Evolutionary conservation across 352 stramenopile species (phyloP).

Genomic region (Globisporangium yorkense): DNA sequence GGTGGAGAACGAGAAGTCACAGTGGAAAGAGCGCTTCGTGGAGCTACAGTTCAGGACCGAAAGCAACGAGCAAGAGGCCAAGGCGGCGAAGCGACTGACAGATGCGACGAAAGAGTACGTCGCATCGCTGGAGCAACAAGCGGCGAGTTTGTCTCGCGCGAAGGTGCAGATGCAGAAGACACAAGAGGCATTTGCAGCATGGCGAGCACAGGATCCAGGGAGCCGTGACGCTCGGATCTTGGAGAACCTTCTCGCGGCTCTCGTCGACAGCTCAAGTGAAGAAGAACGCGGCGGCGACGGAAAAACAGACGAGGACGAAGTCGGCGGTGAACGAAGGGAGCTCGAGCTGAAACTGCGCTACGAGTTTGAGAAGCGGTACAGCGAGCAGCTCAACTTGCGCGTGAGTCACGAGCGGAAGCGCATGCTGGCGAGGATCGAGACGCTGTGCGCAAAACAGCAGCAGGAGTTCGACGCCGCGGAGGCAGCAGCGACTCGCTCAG

Average conservation of each 20-base stretch:
- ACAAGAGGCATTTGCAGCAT: constrained; percentile 3
- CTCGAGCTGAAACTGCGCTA: constrained; percentile 30
- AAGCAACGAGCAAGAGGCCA: constrained; percentile 23
- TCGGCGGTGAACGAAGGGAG: constrained; percentile 8
- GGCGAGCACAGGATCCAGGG: neutral
- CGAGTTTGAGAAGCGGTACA: constrained; percentile 46
- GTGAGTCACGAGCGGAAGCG: constrained; percentile 51
- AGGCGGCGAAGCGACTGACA: constrained; percentile 27
- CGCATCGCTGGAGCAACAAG: constrained; percentile 16
- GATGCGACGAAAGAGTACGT: constrained; percentile 23
- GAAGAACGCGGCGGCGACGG: neutral
- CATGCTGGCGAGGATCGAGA: constrained; percentile 44
- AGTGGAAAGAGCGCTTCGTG: constrained; percentile 33
- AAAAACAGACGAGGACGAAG: neutral
- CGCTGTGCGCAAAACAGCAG: constrained; percentile 21
- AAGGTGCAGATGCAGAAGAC: neutral
- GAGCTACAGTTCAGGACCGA: constrained; percentile 35
- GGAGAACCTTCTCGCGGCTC: constrained; percentile 16
- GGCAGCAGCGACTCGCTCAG: neutral
- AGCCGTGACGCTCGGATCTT: constrained; percentile 3
- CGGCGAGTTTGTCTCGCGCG: constrained; percentile 10
- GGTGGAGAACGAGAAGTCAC: constrained; percentile 25
- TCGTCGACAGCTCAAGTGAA: constrained; percentile 6
- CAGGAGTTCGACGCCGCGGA: constrained; percentile 4
- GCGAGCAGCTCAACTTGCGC: constrained; percentile 45